Base-by-base conservation (phyloP, 2,329 filamentous ascomycete genomes). In the Endoconidiophora polonica region DNA sequence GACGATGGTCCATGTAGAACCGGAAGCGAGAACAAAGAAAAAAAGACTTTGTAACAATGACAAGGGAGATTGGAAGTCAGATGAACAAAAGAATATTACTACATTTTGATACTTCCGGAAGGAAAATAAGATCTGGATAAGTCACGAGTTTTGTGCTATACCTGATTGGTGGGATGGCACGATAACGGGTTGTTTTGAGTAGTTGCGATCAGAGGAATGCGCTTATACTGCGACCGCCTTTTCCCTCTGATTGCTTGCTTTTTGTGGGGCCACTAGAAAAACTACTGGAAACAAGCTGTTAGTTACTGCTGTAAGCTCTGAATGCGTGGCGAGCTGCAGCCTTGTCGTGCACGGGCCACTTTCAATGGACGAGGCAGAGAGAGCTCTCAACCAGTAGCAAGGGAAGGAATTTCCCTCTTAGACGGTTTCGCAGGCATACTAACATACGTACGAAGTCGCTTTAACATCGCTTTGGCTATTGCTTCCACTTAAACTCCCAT, bases 261-360 rank as follows among this genome's bases (percentile, higher is more conserved):
- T 50, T 50, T 50, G 43, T 50, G 42, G 48, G 16, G 36, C 18
- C 20, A 5, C 36, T 5, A 10, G 14, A 26, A 26, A 7, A 40
- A n/a, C 44, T 16, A 36, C 12, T 3, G 12, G 40, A 44, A 18
- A 18, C 23, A 43, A 33, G 16, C 23, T 29, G 6, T 22, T 14
- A 44, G 41, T 10, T 37, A 41, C 37, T 6, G 14, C 39, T 33
- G 24, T n/a, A 18, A 24, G 38, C 40, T 39, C 42, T 47, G 44
- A 38, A 37, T 49, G 50, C 50, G 50, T 52, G 54, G 45, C 49
- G 22, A 7, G 29, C 51, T 50, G 53, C 49, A 56, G 53, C 53
- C 49, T 52, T 54, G 52, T 41, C 49, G 37, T 51, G 24, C 38
- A 37, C 12, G 50, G 18, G 22, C 50, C 46, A 52, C 46, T 49